phyloP scores from a whole-genome alignment of 2,329 filamentous ascomycete genomes.

The Fusarium floridanum region DNA sequence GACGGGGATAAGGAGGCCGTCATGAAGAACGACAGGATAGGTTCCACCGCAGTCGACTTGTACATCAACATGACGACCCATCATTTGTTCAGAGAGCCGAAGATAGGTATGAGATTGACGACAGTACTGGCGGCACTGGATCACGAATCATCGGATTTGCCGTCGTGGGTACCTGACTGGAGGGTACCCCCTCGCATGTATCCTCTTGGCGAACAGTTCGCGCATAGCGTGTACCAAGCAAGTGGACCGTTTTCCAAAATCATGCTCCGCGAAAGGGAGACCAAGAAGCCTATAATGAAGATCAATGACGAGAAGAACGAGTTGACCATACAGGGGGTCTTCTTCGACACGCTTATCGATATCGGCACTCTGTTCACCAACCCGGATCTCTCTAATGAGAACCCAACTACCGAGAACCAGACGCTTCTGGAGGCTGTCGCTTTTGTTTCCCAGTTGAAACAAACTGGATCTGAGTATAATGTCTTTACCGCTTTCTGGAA shows the following conservation, averaged over 20 bases:
- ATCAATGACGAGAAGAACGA: background rate
- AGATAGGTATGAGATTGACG: background rate
- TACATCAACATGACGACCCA: background rate
- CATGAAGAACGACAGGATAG: background rate
- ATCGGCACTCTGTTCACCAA: background rate
- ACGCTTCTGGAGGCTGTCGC: background rate
- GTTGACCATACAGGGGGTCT: background rate
- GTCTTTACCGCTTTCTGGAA: background rate
- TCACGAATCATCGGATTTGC: background rate
- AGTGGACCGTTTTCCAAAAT: background rate
- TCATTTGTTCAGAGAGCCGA: background rate
- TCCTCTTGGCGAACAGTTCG: background rate
- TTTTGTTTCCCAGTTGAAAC: background rate
- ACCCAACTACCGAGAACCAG: background rate
- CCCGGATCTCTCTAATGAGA: background rate
- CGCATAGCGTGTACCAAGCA: background rate
- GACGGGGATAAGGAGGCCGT: background rate
- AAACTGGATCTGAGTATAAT: background rate
- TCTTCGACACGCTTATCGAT: background rate
- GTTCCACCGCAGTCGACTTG: background rate
- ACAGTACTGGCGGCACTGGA: background rate
- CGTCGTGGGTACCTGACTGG: constrained; percentile 1
- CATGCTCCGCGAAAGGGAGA: background rate
- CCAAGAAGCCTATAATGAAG: background rate
- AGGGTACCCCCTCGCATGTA: background rate